Base-by-base conservation (phyloP, 306 rosid species). In the Acacia crassicarpa region DNA sequence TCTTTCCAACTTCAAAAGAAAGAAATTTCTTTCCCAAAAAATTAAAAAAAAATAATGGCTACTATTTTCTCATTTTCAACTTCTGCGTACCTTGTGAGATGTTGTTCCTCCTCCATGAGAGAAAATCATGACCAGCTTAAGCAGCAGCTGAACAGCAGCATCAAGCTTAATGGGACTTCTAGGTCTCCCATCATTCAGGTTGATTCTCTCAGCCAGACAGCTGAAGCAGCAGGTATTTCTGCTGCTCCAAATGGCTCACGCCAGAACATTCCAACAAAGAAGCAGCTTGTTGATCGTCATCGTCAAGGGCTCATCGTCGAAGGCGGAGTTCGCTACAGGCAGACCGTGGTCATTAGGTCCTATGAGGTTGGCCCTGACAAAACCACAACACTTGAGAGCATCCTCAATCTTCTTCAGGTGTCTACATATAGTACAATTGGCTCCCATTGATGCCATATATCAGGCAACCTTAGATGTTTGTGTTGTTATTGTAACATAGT, bases 301-400 rank as follows among this genome's bases (percentile, higher is more conserved):
- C 94, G 98, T 5, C 99, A 95, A 74, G 99, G 94, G 15, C 80
- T 88, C 65, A 89, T 90, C 27, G 84, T 84, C 8, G 97, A 91
- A 87, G 91, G 93, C 9, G 98, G 95, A 46, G 95, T 95, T 67
- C 97, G 90, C 43, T 93, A 95, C 81, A 87, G 93, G 79, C 98
- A 93, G 62, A 93, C 93, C n/a, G 86, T 95, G 66, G 97, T 95
- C 74, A 68, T 95, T 27, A 85, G 98, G 78, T 95, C 98, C 74
- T 93, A 93, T 82, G 99, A 95, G 85, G 99, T 95, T 79, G 98
- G 99, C 61, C 84, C 97, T 35, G 99, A 95, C 75, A 95, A 93
- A 84, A 92, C 99, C 49, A 94, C 93, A 1, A 93, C 97, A 23
- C 80, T 95, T n/a, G 99, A 93, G 84, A 91, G 94, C 84, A 84